These are phyloP conservation scores for Sugiyamaella novakii DNA, from an alignment of 1,139 yeast genomes.

Conservation along the genomic window DNA sequence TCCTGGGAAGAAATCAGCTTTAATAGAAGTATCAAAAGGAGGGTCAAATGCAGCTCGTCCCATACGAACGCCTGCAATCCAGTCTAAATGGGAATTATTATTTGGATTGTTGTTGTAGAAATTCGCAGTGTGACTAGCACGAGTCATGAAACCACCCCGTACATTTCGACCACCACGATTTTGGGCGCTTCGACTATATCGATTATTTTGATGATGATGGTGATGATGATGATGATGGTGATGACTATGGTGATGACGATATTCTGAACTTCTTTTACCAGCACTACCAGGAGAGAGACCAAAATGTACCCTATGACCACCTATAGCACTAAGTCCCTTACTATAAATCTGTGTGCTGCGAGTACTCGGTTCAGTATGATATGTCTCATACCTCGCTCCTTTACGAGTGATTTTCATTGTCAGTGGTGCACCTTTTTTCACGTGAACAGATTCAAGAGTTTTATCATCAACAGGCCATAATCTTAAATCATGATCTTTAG, in stretches of 20 bases:
- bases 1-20: conserved; percentile 31
- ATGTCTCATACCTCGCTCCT: conserved; percentile 53
- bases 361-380: conserved; percentile 52
- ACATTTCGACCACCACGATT: conserved; percentile 1
- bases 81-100: conserved; percentile 68
- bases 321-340: conserved; percentile 7
- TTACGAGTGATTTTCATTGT: conserved; percentile 43
- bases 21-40: conserved; percentile 33
- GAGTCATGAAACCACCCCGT: conserved; percentile 13
- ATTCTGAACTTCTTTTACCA: conserved; percentile 9
- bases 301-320: conserved; percentile 6
- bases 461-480: conserved; percentile 75
- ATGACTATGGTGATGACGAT: conserved; percentile 4
- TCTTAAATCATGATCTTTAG: conserved; percentile 80
- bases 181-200: conserved; percentile 13
- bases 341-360: conserved; percentile 1
- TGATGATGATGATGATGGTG: conserved; percentile 10
- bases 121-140: conserved; percentile 7
- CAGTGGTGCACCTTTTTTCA: conserved; percentile 48
- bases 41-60: conserved; percentile 55
- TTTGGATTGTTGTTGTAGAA: conserved; percentile 7
- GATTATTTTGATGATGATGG: not conserved
- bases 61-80: conserved; percentile 91
- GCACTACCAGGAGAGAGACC: conserved; percentile 17
- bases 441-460: conserved; percentile 61